phyloP scores from a whole-genome alignment of 176 grass and related monocot genomes.

The Zoysia japonica region DNA sequence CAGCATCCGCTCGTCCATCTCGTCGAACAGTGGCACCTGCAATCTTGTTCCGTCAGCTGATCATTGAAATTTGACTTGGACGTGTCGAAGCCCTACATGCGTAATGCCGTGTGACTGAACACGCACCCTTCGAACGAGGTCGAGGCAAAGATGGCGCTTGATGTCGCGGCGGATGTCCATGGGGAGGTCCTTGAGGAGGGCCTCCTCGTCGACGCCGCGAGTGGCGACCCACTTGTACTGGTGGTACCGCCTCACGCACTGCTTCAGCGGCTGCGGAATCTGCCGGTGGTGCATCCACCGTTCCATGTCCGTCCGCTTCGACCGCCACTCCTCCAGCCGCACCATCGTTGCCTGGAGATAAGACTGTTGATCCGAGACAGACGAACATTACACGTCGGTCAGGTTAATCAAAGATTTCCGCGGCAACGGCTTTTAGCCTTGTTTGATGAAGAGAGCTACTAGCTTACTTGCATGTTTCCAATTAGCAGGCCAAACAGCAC shows the following conservation, averaged over 20 bases:
- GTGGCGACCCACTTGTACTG: conserved; percentile 90
- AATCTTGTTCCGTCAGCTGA: background rate
- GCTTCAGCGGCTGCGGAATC: conserved; percentile 73
- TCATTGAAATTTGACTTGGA: too few species aligned
- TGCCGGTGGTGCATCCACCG: conserved; percentile 96
- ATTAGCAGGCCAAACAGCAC: conserved; percentile 93
- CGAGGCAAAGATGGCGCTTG: conserved; percentile 89
- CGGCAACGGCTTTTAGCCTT: background rate
- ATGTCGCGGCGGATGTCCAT: conserved; percentile 86
- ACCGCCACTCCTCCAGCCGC: conserved; percentile 88
- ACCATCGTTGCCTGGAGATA: conserved; percentile 88
- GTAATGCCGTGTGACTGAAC: too few species aligned
- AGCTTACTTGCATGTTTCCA: conserved; percentile 95
- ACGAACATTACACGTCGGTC: background rate
- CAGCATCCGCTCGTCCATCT: conserved; percentile 95
- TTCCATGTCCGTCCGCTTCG: conserved; percentile 85
- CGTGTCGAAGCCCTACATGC: too few species aligned
- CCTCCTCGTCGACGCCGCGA: conserved; percentile 83
- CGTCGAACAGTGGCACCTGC: conserved; percentile 87
- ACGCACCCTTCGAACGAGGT: conserved; percentile 57
- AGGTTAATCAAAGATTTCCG: background rate
- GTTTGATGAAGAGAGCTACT: background rate
- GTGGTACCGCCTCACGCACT: conserved; percentile 77
- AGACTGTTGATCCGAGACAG: conserved; percentile 48
- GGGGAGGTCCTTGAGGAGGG: conserved; percentile 70